Evolutionary conservation across 805 yeast genomes (phyloP).

Genomic region (Zygosaccharomyces rouxii): DNA sequence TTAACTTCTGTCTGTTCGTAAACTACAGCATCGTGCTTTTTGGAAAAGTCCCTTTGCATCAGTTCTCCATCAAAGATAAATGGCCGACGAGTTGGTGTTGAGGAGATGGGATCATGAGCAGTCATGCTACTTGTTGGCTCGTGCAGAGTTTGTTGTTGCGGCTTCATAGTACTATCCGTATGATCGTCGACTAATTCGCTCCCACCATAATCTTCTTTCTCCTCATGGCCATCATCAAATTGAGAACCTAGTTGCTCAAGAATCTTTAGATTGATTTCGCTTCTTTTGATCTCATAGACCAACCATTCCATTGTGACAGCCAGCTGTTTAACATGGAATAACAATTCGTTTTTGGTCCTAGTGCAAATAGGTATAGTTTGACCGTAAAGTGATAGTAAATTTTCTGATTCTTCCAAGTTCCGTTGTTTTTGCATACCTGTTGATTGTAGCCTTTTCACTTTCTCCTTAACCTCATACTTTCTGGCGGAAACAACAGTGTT

Average conservation of each 20-base stretch:
- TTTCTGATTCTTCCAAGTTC: constrained; percentile 38
- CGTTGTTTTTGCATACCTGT: constrained; percentile 35
- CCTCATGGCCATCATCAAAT: constrained; percentile 3
- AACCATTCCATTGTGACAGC: constrained; percentile 54
- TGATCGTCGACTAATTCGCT: neutral
- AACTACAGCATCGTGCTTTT: neutral
- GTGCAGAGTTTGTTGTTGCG: neutral
- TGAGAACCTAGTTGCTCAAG: constrained; percentile 12
- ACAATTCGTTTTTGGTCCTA: constrained; percentile 48
- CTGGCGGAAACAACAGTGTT: constrained; percentile 30
- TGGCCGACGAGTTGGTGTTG: constrained; percentile 17
- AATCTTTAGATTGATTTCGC: constrained; percentile 39
- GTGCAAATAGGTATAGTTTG: constrained; percentile 52
- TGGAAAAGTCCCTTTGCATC: constrained; percentile 11
- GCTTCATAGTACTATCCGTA: neutral
- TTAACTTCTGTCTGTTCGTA: constrained; percentile 2
- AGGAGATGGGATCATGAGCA: neutral
- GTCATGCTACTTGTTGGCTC: neutral
- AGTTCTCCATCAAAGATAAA: constrained; percentile 22
- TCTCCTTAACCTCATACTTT: constrained; percentile 31
- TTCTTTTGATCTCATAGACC: constrained; percentile 49
- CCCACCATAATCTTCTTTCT: neutral
- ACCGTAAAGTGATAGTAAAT: constrained; percentile 38
- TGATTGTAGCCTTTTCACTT: constrained; percentile 34
- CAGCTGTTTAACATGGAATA: constrained; percentile 43